Percentiles rank a stretch among this genome's conserved stretches.
phyloP scores from a whole-genome alignment of 2,329 filamentous ascomycete species.

The Aspergillus tanneri region DNA sequence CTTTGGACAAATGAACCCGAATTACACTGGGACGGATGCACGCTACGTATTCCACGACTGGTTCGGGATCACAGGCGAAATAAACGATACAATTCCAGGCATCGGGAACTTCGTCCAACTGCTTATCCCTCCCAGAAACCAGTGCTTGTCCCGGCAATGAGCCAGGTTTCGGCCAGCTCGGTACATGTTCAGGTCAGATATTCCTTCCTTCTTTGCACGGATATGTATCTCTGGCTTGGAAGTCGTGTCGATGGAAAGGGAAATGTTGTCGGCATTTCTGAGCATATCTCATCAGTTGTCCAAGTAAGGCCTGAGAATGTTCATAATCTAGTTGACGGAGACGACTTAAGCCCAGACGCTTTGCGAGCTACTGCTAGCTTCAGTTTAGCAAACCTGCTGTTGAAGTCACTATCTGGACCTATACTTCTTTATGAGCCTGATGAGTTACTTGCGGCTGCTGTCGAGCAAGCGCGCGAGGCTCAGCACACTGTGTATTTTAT shows the following conservation, averaged over 20 bases:
- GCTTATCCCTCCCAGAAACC: no score
- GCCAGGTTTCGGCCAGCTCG: no score
- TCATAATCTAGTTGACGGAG: background rate
- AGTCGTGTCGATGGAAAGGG: background rate
- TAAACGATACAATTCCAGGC: background rate
- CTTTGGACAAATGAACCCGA: constrained; percentile 1
- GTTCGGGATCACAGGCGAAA: background rate
- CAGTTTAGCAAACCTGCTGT: background rate
- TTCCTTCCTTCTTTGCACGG: background rate
- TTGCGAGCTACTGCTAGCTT: constrained; percentile 1
- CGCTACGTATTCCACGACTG: background rate
- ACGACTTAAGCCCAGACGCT: background rate
- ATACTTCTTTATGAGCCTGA: background rate
- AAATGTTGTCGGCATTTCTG: background rate
- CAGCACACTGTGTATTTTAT: background rate
- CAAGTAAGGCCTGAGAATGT: background rate
- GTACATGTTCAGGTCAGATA: background rate
- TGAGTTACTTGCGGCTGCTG: background rate
- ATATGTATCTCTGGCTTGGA: background rate
- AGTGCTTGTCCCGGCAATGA: background rate
- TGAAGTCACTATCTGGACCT: background rate
- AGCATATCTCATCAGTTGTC: background rate
- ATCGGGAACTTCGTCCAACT: background rate
- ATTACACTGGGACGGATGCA: background rate
- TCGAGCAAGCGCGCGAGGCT: background rate